Conservation (phyloP, 495 filamentous ascomycete species). For the Pyronema omphalodes region DNA sequence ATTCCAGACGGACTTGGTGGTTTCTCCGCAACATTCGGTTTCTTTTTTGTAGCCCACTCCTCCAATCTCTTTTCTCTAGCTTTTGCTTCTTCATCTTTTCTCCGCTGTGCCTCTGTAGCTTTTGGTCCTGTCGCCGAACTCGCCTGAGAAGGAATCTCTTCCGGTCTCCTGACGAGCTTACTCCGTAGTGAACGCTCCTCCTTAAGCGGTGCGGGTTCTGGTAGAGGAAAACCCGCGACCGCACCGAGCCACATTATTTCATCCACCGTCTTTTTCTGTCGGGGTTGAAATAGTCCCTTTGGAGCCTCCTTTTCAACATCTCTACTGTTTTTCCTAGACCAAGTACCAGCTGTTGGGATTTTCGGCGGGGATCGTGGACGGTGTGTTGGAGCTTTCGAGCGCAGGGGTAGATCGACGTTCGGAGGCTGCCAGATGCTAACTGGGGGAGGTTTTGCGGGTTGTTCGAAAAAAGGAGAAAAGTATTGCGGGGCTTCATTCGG, state of each 20-base stretch:
- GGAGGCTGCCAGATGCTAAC: slow-evolving; percentile 21
- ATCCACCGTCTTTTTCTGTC: slow-evolving; percentile 18
- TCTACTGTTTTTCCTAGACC: slow-evolving; percentile 6
- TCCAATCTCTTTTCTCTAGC: slow-evolving; percentile 17
- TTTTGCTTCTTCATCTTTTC: slow-evolving; percentile 17
- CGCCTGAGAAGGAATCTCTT: slow-evolving; percentile 19
- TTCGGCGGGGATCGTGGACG: slow-evolving; percentile 18
- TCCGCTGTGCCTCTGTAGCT: slow-evolving; percentile 13
- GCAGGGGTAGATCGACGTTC: slow-evolving; percentile 8
- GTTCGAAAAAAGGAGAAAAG: slow-evolving; percentile 21
- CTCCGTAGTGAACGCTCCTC: slow-evolving; percentile 16
- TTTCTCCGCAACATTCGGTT: background rate
- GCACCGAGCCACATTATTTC: slow-evolving; percentile 24
- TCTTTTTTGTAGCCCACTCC: slow-evolving; percentile 20
- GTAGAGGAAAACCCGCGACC: slow-evolving; percentile 16
- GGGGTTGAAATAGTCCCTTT: slow-evolving; percentile 19
- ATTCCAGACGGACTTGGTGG: background rate
- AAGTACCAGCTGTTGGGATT: slow-evolving; percentile 18
- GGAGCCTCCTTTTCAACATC: slow-evolving; percentile 15
- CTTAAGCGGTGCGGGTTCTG: slow-evolving; percentile 13
- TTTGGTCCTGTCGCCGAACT: slow-evolving; percentile 7
- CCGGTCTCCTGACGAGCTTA: slow-evolving; percentile 21
- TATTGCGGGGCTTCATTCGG: slow-evolving; percentile 20
- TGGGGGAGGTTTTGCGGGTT: slow-evolving; percentile 11
- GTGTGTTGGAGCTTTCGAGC: slow-evolving; percentile 19